Base-by-base conservation (phyloP, 306 rosid species). In the Carpinus fangiana region DNA sequence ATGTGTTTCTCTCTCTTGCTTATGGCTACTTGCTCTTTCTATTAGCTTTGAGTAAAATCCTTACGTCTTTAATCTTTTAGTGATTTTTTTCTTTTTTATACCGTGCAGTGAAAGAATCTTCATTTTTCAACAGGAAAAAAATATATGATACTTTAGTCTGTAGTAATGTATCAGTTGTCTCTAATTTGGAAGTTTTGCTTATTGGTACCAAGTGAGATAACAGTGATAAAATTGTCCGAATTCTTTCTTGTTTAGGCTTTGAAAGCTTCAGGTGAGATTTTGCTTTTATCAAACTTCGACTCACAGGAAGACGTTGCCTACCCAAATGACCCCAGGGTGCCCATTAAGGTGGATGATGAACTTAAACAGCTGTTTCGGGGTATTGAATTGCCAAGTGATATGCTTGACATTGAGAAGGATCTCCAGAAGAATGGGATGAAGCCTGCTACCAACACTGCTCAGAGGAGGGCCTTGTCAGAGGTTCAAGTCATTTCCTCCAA, bases 261-360 rank as follows among this genome's bases (percentile, higher is more conserved):
- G 81, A 93, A 93, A 87, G 93, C 86, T 72, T 82, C 93, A 7
- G 90, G 98, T 78, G 93, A 91, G 80, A 88, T 95, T 72, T 92
- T 97, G 99, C 90, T 95, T 51, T 91, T 91, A 51, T 91, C 97
- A 26, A 93, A 95, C 93, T 91, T 90, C 23, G 99, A 95, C 82
- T 93, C 99, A 73, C 99, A 91, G 81, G 99, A 93, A 89, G 98
- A 95, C 81, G 89, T 91, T 48, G 96, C 98, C 21, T 93, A 93
- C 83, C 99, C 99, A 48, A 95, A 95, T 56, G 97, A 93, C 51
- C 99, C 97, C 12, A 83, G 88, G 80, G 89, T 91, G 53, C 84
- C 90, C 31, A 82, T 87, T 23, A 93, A 93, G 88, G 98, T 93
- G 57, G 99, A 95, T 20, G 91, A 90, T 56, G 97, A 95, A 72